Evolutionary conservation across 768 basidiomycete species (phyloP).

Genomic region (Russula earlei): DNA sequence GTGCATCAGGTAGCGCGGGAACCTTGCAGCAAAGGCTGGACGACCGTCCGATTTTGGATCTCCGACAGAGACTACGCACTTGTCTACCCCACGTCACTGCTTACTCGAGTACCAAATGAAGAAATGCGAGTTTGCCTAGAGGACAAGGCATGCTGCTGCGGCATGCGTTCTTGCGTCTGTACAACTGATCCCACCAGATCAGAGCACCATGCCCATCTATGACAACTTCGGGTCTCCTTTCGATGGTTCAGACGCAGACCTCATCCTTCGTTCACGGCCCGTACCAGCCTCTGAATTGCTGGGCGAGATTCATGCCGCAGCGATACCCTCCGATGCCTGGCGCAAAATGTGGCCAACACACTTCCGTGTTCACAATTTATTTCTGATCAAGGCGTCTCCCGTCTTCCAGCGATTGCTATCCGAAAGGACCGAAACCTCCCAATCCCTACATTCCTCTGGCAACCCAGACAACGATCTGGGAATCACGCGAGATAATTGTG

Average conservation of each 20-base stretch:
- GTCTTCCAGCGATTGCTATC: constrained; percentile 2
- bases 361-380: constrained; percentile 1
- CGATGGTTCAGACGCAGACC: constrained; percentile 34
- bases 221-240: constrained; percentile 35
- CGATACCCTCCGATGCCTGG: not conserved
- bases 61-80: no score
- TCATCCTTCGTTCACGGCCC: not conserved
- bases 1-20: not conserved
- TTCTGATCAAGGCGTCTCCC: constrained; percentile 7
- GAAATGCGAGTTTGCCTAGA: not conserved
- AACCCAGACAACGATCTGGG: not conserved
- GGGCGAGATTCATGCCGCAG: not conserved
- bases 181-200: not conserved
- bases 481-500: not conserved
- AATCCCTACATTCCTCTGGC: no score
- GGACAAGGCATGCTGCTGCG: no score
- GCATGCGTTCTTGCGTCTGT: not conserved
- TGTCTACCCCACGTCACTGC: no score
- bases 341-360: not conserved
- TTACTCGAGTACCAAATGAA: constrained; percentile 1
- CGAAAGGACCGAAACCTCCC: not conserved
- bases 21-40: not conserved
- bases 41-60: no score
- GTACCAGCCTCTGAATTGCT: no score
- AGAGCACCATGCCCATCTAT: not conserved